A percentile compares a stretch with the other conserved stretches of the same genome.
Evolutionary conservation across 176 grass and related monocot species (phyloP).

Genomic region (Eremochloa ophiuroides): DNA sequence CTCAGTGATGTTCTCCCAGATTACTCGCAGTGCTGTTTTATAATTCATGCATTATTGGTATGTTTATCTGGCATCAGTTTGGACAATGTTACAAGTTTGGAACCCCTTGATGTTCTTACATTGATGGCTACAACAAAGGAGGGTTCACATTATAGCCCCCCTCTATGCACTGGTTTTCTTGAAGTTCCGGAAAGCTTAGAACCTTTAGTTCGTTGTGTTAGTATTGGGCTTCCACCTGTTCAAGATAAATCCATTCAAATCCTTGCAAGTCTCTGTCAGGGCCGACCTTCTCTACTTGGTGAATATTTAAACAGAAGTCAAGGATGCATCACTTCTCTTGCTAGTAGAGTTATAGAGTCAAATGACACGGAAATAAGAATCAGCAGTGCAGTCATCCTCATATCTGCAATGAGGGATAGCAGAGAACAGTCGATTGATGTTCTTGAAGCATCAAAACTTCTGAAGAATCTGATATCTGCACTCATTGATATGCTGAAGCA

Average conservation of each 20-base stretch:
- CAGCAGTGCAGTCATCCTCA: constrained; percentile 61
- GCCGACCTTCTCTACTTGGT: constrained; percentile 62
- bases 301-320: constrained; percentile 65
- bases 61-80: constrained; percentile 71
- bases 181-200: constrained; percentile 69
- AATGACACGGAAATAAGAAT: constrained; percentile 67
- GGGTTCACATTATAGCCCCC: constrained; percentile 46
- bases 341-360: constrained; percentile 65
- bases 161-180: constrained; percentile 63
- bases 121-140: constrained; percentile 63
- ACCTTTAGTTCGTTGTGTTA: constrained; percentile 65
- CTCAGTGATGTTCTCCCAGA: constrained; percentile 68
- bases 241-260: constrained; percentile 94
- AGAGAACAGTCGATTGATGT: constrained; percentile 56
- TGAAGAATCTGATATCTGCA: constrained; percentile 64
- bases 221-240: constrained; percentile 57
- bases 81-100: constrained; percentile 43
- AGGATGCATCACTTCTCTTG: constrained; percentile 74
- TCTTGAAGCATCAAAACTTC: constrained; percentile 62
- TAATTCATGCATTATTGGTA: constrained; percentile 72
- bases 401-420: constrained; percentile 63
- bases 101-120: constrained; percentile 68
- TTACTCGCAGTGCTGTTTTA: constrained; percentile 62
- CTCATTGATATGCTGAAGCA: constrained; percentile 80
- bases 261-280: constrained; percentile 73